Evolutionary conservation across 306 rosid species (phyloP).

Genomic region (Cicer chorassanicum): DNA sequence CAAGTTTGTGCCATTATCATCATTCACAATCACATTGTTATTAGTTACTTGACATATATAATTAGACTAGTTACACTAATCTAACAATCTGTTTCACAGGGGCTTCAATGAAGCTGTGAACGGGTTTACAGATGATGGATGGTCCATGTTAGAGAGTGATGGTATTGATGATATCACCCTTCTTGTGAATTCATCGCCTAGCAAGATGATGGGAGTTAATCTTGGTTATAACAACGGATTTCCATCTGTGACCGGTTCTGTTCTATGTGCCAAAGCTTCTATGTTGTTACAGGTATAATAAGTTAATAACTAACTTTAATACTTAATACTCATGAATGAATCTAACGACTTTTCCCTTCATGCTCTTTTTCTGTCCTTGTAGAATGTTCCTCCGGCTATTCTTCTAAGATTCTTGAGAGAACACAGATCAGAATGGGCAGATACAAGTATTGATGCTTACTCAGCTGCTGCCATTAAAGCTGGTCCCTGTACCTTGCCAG

Average conservation of each 20-base stretch:
- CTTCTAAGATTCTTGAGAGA: slow-evolving; percentile 92
- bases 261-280: slow-evolving; percentile 96
- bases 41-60: slow-evolving; percentile 14
- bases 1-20: slow-evolving; percentile 59
- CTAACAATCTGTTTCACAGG: slow-evolving; percentile 51
- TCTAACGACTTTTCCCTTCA: slow-evolving; percentile 33
- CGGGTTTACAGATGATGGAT: slow-evolving; percentile 91
- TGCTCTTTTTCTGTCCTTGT: slow-evolving; percentile 36
- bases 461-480: slow-evolving; percentile 92
- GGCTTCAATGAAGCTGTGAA: slow-evolving; percentile 98
- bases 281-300: slow-evolving; percentile 85
- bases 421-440: slow-evolving; percentile 99
- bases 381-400: slow-evolving; percentile 97
- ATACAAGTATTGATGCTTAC: slow-evolving; percentile 94
- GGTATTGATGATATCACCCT: slow-evolving; percentile 94
- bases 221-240: slow-evolving; percentile 76
- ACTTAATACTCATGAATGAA: slow-evolving; percentile 36
- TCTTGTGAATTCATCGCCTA: slow-evolving; percentile 86
- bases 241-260: slow-evolving; percentile 70
- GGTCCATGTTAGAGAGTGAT: slow-evolving; percentile 95
- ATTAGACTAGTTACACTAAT: neutral
- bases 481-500: slow-evolving; percentile 82
- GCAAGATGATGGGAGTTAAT: slow-evolving; percentile 82
- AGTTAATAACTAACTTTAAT: neutral
- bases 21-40: neutral